Percentiles rank a stretch among this genome's conserved stretches.
Evolutionary conservation across 2,329 filamentous ascomycete species (phyloP).

Genomic region (Paecilomyces fulvus): DNA sequence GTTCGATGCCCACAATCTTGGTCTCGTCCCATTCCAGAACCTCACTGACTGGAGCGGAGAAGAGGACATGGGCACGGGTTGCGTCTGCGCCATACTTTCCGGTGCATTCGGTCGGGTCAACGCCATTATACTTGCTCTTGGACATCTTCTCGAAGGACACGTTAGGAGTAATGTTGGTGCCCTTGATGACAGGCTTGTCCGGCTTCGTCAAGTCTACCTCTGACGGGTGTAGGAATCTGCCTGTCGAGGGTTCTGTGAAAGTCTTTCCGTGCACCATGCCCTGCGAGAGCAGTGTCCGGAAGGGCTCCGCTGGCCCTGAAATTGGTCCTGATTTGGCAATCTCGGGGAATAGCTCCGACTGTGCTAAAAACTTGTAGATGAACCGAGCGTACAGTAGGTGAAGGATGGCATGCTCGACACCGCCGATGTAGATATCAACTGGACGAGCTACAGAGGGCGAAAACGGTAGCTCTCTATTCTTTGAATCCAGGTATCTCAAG

Average conservation of each 20-base stretch:
- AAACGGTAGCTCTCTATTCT: constrained; percentile 55
- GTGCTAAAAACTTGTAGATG: constrained; percentile 75
- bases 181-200: constrained; percentile 51
- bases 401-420: constrained; percentile 83
- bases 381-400: constrained; percentile 85
- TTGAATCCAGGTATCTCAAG: constrained; percentile 66
- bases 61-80: constrained; percentile 77
- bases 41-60: constrained; percentile 76
- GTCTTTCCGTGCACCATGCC: constrained; percentile 92
- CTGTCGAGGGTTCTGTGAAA: constrained; percentile 63
- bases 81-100: constrained; percentile 71
- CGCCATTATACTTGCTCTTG: constrained; percentile 88
- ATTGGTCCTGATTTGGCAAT: constrained; percentile 26
- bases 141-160: constrained; percentile 86
- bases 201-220: constrained; percentile 60
- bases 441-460: constrained; percentile 53
- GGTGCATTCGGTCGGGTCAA: constrained; percentile 69
- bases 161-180: constrained; percentile 50
- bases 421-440: constrained; percentile 82
- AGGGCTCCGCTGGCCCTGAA: constrained; percentile 56
- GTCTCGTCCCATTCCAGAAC: constrained; percentile 80
- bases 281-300: constrained; percentile 73
- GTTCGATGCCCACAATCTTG: constrained; percentile 71
- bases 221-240: constrained; percentile 66
- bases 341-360: constrained; percentile 33